A percentile compares a stretch with the other conserved stretches of the same genome.
Conservation (phyloP, 257 asterid genomes). For the Solanum rostratum region DNA sequence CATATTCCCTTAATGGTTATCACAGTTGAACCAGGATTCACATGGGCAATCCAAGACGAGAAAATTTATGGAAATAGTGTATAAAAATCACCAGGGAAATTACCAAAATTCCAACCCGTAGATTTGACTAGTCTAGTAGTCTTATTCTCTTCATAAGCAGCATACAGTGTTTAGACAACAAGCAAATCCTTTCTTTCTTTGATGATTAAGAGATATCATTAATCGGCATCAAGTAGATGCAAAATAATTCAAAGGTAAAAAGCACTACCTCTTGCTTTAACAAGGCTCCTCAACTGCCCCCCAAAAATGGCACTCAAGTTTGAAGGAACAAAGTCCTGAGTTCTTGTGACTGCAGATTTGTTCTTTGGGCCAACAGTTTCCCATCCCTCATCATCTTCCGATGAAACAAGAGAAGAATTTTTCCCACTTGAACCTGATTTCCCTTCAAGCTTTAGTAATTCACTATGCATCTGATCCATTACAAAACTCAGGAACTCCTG, state of each 20-base stretch:
- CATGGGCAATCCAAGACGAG: background rate
- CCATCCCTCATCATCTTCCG: slow-evolving; percentile 89
- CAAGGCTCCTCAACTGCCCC: slow-evolving; percentile 75
- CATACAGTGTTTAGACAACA: background rate
- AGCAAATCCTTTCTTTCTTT: background rate
- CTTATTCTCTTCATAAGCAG: background rate
- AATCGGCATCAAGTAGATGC: background rate
- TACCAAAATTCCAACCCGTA: background rate
- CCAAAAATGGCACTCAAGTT: slow-evolving; percentile 73
- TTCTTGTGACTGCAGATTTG: slow-evolving; percentile 90
- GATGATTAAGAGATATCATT: background rate
- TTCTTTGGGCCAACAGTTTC: slow-evolving; percentile 96
- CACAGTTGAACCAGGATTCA: background rate
- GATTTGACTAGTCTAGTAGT: background rate
- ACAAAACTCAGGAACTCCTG: slow-evolving; percentile 82
- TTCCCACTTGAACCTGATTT: slow-evolving; percentile 36
- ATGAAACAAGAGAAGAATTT: slow-evolving; percentile 50
- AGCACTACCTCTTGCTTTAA: slow-evolving; percentile 60
- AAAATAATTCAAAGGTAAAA: background rate
- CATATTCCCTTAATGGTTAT: background rate
- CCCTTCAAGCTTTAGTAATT: slow-evolving; percentile 77
- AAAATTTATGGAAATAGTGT: background rate
- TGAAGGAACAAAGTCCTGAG: slow-evolving; percentile 66
- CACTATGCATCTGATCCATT: slow-evolving; percentile 91
- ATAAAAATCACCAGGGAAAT: background rate